Percentiles rank a stretch among this genome's conserved stretches.
These are phyloP conservation scores for Tuber magnatum DNA, from an alignment of 495 filamentous ascomycete species.

Conservation along the genomic window DNA sequence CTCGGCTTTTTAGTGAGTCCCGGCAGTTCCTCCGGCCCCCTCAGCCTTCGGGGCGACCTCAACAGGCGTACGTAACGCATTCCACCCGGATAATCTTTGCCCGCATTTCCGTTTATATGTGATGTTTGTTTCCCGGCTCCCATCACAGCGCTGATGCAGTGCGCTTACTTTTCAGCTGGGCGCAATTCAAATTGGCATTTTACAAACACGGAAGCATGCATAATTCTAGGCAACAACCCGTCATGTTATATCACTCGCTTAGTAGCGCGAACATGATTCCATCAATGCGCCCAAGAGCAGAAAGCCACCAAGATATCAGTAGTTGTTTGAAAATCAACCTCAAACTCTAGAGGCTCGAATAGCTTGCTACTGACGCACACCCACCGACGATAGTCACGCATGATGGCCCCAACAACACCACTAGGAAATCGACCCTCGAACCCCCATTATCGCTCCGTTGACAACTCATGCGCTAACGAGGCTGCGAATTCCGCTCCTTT, in stretches of 20 bases:
- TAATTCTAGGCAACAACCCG: not conserved
- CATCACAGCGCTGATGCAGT: not conserved
- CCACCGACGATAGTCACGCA: not conserved
- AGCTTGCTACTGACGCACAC: not conserved
- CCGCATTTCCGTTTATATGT: not conserved
- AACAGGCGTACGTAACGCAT: not conserved
- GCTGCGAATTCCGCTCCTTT: not conserved
- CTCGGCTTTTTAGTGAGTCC: not conserved
- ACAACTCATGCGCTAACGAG: not conserved
- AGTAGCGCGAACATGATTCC: not conserved
- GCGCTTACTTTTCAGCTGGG: not conserved
- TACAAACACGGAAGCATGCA: not conserved
- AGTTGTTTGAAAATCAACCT: not conserved
- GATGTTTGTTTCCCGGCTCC: not conserved
- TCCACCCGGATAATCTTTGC: not conserved
- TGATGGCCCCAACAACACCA: not conserved
- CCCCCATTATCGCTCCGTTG: not conserved
- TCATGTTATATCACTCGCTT: not conserved
- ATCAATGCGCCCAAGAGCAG: not conserved
- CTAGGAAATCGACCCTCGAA: not conserved
- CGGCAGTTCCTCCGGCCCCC: not conserved
- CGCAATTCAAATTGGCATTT: not conserved
- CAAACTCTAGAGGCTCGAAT: not conserved
- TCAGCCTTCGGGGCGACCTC: not conserved
- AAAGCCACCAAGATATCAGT: not conserved